Evolutionary conservation across 108 stramenopile genomes (phyloP), one percentile per base, ranked within the genome.

Genomic region (Tribonema minus): DNA sequence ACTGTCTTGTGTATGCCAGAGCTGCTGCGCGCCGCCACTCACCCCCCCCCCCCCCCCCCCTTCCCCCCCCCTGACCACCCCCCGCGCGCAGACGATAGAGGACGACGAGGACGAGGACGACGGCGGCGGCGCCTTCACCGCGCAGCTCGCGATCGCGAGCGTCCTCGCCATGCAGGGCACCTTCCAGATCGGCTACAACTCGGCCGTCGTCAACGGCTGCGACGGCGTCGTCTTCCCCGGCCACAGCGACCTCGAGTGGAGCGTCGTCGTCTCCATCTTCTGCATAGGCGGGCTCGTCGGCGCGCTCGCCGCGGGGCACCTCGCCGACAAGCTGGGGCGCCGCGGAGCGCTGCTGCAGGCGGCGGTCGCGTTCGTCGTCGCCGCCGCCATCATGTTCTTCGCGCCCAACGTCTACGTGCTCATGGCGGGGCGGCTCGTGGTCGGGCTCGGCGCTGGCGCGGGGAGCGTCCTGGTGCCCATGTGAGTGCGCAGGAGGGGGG

Each of bases 401-500:
- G 92, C 95, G 0, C 87, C 81, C 2, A 85, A 86, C 64, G 87
- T 98, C 79, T 61, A 71, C 63, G 76, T 88, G 26, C 85, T 98
- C 32, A 91, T 93, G 32, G 65, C 88, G 3, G 89, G 90, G 6
- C 87, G 97, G 32, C 88, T 93, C 26, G 64, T 95, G 31, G 89
- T 93, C 85, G 97, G 97, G 54, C 85, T 98, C 74, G 95, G 93
- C 9, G 9, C 46, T 15, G 46, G 3, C 84, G 80, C 68, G 96
- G 81, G 72, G 63, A 37, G 15, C 20, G 46, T 54, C 15, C 20
- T 54, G 15, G 46, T 54, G 9, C 46, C 46, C n/a, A n/a, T n/a
- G n/a, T n/a, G n/a, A n/a, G n/a, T n/a, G n/a, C n/a, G n/a, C n/a
- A n/a, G n/a, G n/a, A n/a, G n/a, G n/a, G n/a, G 7, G 88, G 95